Evolutionary conservation across 805 yeast species (phyloP).

Genomic region (Sungouiella blattae): DNA sequence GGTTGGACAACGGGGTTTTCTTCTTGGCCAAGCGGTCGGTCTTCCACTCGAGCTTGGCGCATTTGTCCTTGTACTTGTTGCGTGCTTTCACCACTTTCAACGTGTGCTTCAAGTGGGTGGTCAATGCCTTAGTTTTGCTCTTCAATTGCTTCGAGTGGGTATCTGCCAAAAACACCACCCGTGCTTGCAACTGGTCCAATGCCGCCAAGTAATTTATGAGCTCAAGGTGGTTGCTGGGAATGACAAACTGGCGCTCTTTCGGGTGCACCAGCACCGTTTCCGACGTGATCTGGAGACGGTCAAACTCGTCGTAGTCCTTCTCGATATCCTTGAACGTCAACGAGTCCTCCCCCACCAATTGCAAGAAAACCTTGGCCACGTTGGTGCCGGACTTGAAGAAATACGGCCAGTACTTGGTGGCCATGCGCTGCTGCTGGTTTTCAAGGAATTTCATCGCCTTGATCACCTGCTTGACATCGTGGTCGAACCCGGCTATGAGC

Average conservation of each 20-base stretch:
- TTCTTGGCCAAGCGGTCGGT: constrained; percentile 37
- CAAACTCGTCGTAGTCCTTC: constrained; percentile 28
- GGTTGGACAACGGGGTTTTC: constrained; percentile 29
- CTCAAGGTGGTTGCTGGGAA: constrained; percentile 16
- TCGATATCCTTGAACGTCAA: constrained; percentile 34
- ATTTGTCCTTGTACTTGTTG: constrained; percentile 40
- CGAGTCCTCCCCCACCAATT: constrained; percentile 32
- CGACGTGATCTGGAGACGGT: constrained; percentile 11
- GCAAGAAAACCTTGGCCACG: constrained; percentile 26
- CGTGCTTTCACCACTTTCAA: constrained; percentile 43
- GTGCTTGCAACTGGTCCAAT: constrained; percentile 14
- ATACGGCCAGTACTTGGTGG: constrained; percentile 24
- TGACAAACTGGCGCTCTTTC: constrained; percentile 26
- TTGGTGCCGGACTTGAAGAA: constrained; percentile 31
- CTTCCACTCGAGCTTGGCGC: constrained; percentile 33
- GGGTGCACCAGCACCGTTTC: constrained; percentile 35
- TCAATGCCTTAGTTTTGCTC: constrained; percentile 38
- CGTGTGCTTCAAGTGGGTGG: constrained; percentile 29
- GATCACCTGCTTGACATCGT: constrained; percentile 38
- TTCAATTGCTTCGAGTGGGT: constrained; percentile 26
- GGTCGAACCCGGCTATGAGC: constrained; percentile 38
- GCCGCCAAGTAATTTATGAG: constrained; percentile 22
- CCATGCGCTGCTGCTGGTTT: constrained; percentile 22
- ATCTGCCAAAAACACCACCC: constrained; percentile 20
- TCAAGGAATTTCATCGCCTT: constrained; percentile 42